Conservation (phyloP, 2,329 filamentous ascomycete species). For the Verticillium albo-atrum region DNA sequence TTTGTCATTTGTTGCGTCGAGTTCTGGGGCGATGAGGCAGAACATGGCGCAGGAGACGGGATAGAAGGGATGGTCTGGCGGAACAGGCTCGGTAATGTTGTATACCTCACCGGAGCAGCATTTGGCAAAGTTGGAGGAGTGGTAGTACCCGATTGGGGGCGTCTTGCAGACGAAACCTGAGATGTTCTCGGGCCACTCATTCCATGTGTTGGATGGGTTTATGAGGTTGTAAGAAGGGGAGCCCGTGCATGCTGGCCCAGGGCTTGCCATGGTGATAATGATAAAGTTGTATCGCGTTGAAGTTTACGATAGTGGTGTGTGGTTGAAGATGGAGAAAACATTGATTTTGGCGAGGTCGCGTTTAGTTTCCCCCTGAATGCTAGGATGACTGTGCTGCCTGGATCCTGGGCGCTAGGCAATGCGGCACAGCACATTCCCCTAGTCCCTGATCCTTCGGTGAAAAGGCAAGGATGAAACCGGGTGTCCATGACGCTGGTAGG, state of each 20-base stretch:
- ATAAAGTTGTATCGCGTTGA: not conserved
- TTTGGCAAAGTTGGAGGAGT: not conserved
- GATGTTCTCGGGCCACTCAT: conserved; percentile 1
- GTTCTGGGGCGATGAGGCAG: not conserved
- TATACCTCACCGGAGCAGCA: conserved; percentile 5
- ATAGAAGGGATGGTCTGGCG: not conserved
- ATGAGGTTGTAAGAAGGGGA: not conserved
- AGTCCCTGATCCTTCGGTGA: not conserved
- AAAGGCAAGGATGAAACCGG: no score
- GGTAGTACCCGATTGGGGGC: not conserved
- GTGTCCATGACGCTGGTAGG: no score
- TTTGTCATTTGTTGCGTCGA: not conserved
- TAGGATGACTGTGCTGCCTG: no score
- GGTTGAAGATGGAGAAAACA: no score
- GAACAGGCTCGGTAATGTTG: conserved; percentile 1
- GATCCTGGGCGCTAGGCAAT: not conserved
- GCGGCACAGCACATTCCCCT: not conserved
- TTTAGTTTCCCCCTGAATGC: no score
- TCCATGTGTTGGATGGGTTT: not conserved
- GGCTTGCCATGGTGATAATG: not conserved
- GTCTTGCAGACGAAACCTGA: conserved; percentile 5
- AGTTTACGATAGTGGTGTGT: not conserved
- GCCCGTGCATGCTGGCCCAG: not conserved
- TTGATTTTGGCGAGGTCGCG: no score
- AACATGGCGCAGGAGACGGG: conserved; percentile 4